Percentiles rank a stretch among this genome's conserved stretches.
These are phyloP conservation scores for Fusarium keratoplasticum DNA, from an alignment of 2,329 filamentous ascomycete genomes.

Conservation along the genomic window DNA sequence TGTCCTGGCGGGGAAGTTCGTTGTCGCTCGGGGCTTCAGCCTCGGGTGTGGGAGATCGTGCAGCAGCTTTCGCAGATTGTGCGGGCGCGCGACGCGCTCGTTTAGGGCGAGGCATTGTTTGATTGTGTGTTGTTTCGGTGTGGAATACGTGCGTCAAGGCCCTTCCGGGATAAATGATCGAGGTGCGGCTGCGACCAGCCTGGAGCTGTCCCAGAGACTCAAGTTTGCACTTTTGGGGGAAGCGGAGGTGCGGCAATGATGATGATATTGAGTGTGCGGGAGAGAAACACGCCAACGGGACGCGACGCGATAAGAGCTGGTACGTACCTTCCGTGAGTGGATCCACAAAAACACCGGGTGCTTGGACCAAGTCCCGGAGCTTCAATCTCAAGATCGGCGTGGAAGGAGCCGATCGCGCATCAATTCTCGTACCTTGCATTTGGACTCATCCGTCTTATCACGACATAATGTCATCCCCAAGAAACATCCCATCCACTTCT, in stretches of 20 bases:
- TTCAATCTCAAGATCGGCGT: slow-evolving; percentile 3
- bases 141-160: not conserved
- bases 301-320: slow-evolving; percentile 47
- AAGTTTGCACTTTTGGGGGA: slow-evolving; percentile 1
- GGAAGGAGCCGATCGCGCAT: not conserved
- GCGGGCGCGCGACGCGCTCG: slow-evolving; percentile 44
- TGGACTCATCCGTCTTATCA: not conserved
- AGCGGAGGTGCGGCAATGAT: slow-evolving; percentile 27
- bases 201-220: slow-evolving; percentile 2
- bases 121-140: not conserved
- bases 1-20: slow-evolving; percentile 16
- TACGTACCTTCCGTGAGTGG: slow-evolving; percentile 19
- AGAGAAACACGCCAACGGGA: slow-evolving; percentile 42
- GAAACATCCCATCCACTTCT: not conserved
- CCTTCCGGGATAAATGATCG: not conserved
- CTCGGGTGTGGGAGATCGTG: slow-evolving; percentile 33
- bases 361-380: slow-evolving; percentile 25
- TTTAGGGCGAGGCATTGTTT: slow-evolving; percentile 47
- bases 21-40: slow-evolving; percentile 24
- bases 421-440: not conserved
- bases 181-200: slow-evolving; percentile 8
- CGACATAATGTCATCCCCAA: not conserved
- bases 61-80: slow-evolving; percentile 37
- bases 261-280: slow-evolving; percentile 38
- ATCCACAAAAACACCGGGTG: slow-evolving; percentile 34